Evolutionary conservation across 2,329 filamentous ascomycete genomes (phyloP).

Genomic region (Coniochaeta ligniaria): DNA sequence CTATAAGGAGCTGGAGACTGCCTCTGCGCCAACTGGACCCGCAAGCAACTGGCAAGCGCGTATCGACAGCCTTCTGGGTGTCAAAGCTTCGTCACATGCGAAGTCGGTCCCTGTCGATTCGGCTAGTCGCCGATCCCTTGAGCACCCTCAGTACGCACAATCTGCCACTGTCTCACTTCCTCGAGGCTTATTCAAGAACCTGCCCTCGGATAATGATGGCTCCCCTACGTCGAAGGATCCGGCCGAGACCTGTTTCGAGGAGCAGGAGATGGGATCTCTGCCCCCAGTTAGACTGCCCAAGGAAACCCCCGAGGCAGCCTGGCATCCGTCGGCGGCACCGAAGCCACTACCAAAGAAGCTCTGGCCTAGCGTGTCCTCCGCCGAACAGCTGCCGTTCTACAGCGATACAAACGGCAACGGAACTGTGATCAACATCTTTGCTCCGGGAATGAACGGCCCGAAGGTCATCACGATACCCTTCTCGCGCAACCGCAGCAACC

Average conservation of each 20-base stretch:
- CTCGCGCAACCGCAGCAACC: constrained; percentile 22
- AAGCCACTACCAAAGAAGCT: constrained; percentile 49
- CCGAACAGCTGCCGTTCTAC: constrained; percentile 16
- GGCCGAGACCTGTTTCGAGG: constrained; percentile 74
- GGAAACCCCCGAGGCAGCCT: constrained; percentile 53
- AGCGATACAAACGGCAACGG: constrained; percentile 20
- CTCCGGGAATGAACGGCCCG: constrained; percentile 33
- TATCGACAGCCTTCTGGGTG: constrained; percentile 70
- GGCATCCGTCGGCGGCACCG: constrained; percentile 49
- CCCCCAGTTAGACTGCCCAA: constrained; percentile 62
- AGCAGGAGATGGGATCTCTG: constrained; percentile 74
- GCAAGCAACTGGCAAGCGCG: constrained; percentile 58
- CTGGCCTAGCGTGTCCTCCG: constrained; percentile 32
- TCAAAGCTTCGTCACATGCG: constrained; percentile 48
- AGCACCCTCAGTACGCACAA: constrained; percentile 31
- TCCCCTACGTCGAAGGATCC: constrained; percentile 57
- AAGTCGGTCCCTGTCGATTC: constrained; percentile 58
- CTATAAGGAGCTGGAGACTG: constrained; percentile 18
- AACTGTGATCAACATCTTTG: constrained; percentile 28
- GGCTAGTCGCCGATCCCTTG: constrained; percentile 59
- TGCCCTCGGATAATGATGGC: constrained; percentile 22
- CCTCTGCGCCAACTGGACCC: constrained; percentile 3
- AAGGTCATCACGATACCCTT: constrained; percentile 30
- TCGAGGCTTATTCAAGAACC: constrained; percentile 3
- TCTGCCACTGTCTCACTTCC: constrained; percentile 66